These are phyloP conservation scores for Isatis tinctoria DNA, from an alignment of 345 rosid species.

Conservation along the genomic window DNA sequence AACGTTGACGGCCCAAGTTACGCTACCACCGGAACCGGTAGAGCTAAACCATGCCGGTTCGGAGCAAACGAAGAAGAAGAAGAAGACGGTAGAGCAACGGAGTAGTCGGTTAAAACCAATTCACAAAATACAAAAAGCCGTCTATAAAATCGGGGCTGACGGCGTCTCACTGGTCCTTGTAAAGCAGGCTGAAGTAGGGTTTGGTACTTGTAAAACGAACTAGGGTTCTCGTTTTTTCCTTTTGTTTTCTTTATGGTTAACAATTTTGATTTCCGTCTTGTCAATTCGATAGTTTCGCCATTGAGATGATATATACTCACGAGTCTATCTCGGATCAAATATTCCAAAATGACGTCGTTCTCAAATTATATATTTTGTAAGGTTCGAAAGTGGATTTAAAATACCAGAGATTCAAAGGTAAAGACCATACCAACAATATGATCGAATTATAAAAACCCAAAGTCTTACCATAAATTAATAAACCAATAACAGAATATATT, in stretches of 20 bases:
- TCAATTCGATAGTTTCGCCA: too few species aligned
- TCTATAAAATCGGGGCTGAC: neutral
- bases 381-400: neutral
- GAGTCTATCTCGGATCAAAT: neutral
- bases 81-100: neutral
- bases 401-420: neutral
- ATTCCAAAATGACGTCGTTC: neutral
- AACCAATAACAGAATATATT: neutral
- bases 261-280: neutral
- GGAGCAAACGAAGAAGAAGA: neutral
- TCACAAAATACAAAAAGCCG: neutral
- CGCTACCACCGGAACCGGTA: neutral
- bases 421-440: neutral
- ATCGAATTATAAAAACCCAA: neutral
- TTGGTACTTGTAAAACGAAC: neutral
- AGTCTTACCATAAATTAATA: conserved; percentile 1
- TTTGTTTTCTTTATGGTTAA: neutral
- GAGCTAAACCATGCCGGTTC: neutral
- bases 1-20: conserved; percentile 8
- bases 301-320: neutral
- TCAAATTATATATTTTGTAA: neutral
- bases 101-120: neutral
- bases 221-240: neutral
- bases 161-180: neutral
- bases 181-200: neutral